These are phyloP conservation scores for Andrographis paniculata DNA, from an alignment of 305 asterid species.

Conservation along the genomic window DNA sequence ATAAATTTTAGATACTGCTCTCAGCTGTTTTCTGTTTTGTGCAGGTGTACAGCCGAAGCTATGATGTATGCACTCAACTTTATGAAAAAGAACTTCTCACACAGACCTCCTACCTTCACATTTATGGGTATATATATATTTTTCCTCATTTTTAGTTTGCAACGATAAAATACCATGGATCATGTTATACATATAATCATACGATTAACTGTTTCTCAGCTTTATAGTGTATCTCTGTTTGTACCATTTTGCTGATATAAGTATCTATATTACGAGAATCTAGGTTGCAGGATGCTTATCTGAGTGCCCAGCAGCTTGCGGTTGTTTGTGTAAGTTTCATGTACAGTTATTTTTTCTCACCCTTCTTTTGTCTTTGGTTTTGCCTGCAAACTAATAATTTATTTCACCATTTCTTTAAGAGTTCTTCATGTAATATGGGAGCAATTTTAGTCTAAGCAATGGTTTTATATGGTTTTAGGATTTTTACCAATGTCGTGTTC, in stretches of 20 bases:
- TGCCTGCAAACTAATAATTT: neutral
- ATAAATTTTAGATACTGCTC: too few species aligned
- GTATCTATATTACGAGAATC: conserved; percentile 17
- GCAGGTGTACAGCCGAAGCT: conserved; percentile 94
- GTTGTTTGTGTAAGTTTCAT: conserved; percentile 71
- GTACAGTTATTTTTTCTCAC: conserved; percentile 2
- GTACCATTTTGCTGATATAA: conserved; percentile 15
- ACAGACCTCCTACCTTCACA: conserved; percentile 68
- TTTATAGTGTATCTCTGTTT: conserved; percentile 7
- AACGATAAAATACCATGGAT: conserved; percentile 9
- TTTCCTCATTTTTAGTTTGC: conserved; percentile 17
- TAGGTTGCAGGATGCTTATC: conserved; percentile 77
- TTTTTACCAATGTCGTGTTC: neutral
- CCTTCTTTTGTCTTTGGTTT: conserved; percentile 1
- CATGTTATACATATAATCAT: conserved; percentile 2
- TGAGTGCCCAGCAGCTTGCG: conserved; percentile 89
- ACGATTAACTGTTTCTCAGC: conserved; percentile 8
- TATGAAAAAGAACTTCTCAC: conserved; percentile 93
- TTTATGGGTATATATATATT: conserved; percentile 83
- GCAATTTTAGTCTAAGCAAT: conserved; percentile 4
- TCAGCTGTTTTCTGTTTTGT: conserved; percentile 16
- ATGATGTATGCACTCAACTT: conserved; percentile 75
- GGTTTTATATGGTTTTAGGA: neutral
- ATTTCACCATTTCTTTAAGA: conserved; percentile 4
- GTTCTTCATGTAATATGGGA: conserved; percentile 8